Evolutionary conservation across 352 stramenopile genomes (phyloP), one percentile per base, ranked within the genome.

Genomic region (Phytophthora crassamura): DNA sequence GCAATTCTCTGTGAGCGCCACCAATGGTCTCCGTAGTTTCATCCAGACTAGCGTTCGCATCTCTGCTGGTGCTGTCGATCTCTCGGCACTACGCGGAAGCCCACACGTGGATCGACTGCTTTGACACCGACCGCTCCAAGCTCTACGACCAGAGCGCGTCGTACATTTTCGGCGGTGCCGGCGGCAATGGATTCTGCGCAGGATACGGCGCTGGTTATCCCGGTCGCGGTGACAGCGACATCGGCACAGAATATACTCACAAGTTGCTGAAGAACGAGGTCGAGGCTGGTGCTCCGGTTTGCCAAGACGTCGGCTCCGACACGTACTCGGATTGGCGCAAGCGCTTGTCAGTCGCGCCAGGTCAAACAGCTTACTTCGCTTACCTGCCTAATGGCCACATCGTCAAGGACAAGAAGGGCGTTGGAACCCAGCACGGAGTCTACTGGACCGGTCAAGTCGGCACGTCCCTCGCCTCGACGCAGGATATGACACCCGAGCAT

Each of bases 121-220:
- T 85, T 30, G 71, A 81, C 70, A 87, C 77, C 33, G 73, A 78
- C 51, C 67, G 75, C 32, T 72, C 68, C 10, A 88, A 87, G 52
- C 49, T 92, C 7, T 90, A 88, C 57, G 74, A 90, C 48, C 64
- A 86, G 39, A 88, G 79, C 52, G 72, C 63, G 12, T 72, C 74
- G n/a, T 92, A 90, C 66, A 90, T 92, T 42, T 92, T 78, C 42
- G 81, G 82, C n/a, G 81, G 83, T n/a, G 46, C 74, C 22, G 76
- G 75, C 33, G 78, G 78, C 39, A 86, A 92, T 46, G 80, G 81
- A 36, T 86, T 82, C 57, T 92, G 83, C 51, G 70, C 78, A 10
- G 81, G 81, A 45, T 90, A 90, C 28, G 79, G 78, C 43, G 78
- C 80, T 2, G 77, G 78, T 3, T 91, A 86, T 56, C 81, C 79